Evolutionary conservation across 2,329 filamentous ascomycete species (phyloP).

Genomic region (Pseudogymnoascus sp.): DNA sequence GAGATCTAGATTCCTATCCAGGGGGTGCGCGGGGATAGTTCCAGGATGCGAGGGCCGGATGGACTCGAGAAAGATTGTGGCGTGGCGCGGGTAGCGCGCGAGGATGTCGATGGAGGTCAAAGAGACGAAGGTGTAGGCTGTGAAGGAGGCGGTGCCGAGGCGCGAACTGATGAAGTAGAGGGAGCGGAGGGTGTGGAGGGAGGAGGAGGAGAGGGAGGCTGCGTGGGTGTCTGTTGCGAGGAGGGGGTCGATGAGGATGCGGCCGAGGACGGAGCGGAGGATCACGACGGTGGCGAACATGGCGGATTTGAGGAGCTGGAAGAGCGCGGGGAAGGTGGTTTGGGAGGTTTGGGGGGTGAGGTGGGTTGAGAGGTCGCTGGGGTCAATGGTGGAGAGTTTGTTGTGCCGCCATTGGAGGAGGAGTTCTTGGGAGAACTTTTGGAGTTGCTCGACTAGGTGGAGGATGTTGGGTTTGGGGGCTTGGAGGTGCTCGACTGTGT

Average conservation of each 20-base stretch:
- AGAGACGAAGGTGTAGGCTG: slow-evolving; percentile 63
- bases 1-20: slow-evolving; percentile 60
- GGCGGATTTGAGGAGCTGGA: slow-evolving; percentile 56
- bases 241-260: slow-evolving; percentile 48
- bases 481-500: slow-evolving; percentile 49
- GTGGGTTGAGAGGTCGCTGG: slow-evolving; percentile 50
- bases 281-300: slow-evolving; percentile 60
- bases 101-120: slow-evolving; percentile 64
- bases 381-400: slow-evolving; percentile 59
- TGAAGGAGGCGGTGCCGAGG: slow-evolving; percentile 56
- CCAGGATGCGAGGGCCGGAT: slow-evolving; percentile 33
- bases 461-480: slow-evolving; percentile 23
- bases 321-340: slow-evolving; percentile 53
- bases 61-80: slow-evolving; percentile 48
- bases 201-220: slow-evolving; percentile 52
- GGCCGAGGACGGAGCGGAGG: slow-evolving; percentile 50
- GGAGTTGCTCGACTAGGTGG: slow-evolving; percentile 45
- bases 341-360: slow-evolving; percentile 51
- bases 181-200: slow-evolving; percentile 56
- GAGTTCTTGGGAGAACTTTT: slow-evolving; percentile 37
- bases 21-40: slow-evolving; percentile 53
- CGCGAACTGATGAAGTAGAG: slow-evolving; percentile 64
- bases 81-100: slow-evolving; percentile 50
- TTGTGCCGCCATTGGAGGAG: slow-evolving; percentile 61
- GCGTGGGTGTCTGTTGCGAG: slow-evolving; percentile 46